These are phyloP conservation scores for Alliaria petiolata DNA, from an alignment of 345 rosid genomes.

Conservation along the genomic window DNA sequence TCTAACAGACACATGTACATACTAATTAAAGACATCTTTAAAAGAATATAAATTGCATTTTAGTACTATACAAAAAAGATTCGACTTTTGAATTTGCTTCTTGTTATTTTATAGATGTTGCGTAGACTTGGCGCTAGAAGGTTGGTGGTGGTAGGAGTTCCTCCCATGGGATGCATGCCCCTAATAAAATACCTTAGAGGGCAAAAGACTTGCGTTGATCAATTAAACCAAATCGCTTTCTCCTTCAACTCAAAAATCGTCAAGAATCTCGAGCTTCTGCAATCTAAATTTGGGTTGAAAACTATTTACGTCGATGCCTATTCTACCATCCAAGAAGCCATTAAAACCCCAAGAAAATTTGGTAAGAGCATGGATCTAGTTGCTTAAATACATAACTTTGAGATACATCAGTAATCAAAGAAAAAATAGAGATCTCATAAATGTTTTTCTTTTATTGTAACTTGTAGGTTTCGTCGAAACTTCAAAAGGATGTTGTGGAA, in stretches of 20 bases:
- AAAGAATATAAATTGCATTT: background rate
- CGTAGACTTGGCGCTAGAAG: constrained; percentile 54
- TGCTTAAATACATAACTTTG: background rate
- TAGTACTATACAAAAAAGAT: background rate
- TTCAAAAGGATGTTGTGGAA: constrained; percentile 72
- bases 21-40: background rate
- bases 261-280: constrained; percentile 34
- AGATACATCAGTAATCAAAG: background rate
- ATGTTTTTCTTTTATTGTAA: background rate
- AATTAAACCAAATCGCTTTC: constrained; percentile 44
- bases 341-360: constrained; percentile 43
- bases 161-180: constrained; percentile 91
- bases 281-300: constrained; percentile 40
- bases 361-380: constrained; percentile 37
- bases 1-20: background rate
- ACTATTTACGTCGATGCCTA: constrained; percentile 54
- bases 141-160: constrained; percentile 74
- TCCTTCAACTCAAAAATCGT: constrained; percentile 54
- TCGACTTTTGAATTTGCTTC: background rate
- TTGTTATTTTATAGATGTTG: constrained; percentile 45
- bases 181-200: constrained; percentile 51
- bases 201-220: constrained; percentile 45
- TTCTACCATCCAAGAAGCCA: constrained; percentile 39
- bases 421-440: background rate
- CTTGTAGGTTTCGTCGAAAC: constrained; percentile 52